These are phyloP conservation scores for Eucalyptus coolabah DNA, from an alignment of 345 rosid genomes.

Conservation along the genomic window DNA sequence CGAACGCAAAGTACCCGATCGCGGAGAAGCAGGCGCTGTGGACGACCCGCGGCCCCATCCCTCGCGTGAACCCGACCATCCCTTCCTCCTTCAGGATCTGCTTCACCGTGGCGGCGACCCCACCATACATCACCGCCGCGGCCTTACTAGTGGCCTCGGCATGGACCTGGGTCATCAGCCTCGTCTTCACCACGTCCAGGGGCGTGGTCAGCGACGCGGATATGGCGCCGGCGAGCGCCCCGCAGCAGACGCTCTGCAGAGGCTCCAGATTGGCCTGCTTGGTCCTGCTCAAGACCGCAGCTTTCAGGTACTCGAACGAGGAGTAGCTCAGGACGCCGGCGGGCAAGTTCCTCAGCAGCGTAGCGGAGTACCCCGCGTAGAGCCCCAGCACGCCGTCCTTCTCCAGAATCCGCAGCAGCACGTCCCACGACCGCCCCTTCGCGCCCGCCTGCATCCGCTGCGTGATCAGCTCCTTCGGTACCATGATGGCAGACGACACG, in stretches of 20 bases:
- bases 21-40: conserved; percentile 96
- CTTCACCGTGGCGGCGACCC: conserved; percentile 49
- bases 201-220: conserved; percentile 88
- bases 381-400: conserved; percentile 85
- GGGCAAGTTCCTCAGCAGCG: conserved; percentile 77
- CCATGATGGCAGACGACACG: conserved; percentile 90
- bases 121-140: conserved; percentile 50
- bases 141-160: conserved; percentile 29
- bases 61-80: conserved; percentile 70
- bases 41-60: conserved; percentile 81
- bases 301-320: conserved; percentile 80
- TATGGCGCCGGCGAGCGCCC: conserved; percentile 92
- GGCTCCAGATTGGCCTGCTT: conserved; percentile 62
- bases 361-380: conserved; percentile 86
- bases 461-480: conserved; percentile 83
- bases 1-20: conserved; percentile 83
- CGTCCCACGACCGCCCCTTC: conserved; percentile 73
- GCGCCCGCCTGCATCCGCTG: conserved; percentile 94
- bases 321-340: conserved; percentile 92
- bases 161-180: conserved; percentile 84
- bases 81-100: conserved; percentile 93
- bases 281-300: conserved; percentile 56
- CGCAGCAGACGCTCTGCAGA: conserved; percentile 73
- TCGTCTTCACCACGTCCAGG: conserved; percentile 82
- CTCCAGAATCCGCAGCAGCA: conserved; percentile 56